A percentile compares a stretch with the other conserved stretches of the same genome.
Evolutionary conservation across 495 filamentous ascomycete species (phyloP).

Genomic region (Rostrohypoxylon terebratum): DNA sequence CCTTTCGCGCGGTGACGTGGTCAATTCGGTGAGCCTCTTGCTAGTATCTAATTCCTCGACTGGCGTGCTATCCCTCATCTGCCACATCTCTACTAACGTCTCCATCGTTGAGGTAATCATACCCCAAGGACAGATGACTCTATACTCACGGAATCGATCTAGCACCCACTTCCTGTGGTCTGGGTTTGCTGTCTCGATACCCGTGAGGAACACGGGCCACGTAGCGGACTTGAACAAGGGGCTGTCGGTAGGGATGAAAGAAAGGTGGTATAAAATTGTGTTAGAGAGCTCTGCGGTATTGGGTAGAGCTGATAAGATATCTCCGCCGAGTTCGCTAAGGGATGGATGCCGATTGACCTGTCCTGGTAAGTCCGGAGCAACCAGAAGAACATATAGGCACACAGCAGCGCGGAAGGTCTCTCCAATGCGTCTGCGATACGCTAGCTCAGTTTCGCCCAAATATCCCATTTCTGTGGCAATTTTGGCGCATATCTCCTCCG

Average conservation of each 20-base stretch:
- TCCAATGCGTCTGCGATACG: conserved; percentile 57
- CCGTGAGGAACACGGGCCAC: conserved; percentile 70
- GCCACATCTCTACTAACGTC: conserved; percentile 57
- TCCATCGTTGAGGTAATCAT: conserved; percentile 58
- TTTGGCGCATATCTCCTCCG: conserved; percentile 46
- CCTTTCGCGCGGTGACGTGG: not conserved
- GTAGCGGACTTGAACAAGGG: conserved; percentile 66
- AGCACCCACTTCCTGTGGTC: conserved; percentile 51
- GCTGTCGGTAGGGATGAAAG: conserved; percentile 58
- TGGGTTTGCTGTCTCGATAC: conserved; percentile 58
- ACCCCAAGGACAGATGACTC: conserved; percentile 58
- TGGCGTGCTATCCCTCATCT: conserved; percentile 45
- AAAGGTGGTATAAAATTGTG: conserved; percentile 59
- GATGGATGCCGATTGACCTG: conserved; percentile 16
- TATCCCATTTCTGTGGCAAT: conserved; percentile 36
- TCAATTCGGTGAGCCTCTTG: not conserved
- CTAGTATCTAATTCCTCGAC: conserved; percentile 16
- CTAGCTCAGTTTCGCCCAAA: conserved; percentile 48
- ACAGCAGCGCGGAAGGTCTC: conserved; percentile 60
- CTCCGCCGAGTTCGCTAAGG: conserved; percentile 43
- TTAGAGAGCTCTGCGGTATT: conserved; percentile 54
- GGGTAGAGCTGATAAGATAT: conserved; percentile 55
- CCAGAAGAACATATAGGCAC: conserved; percentile 53
- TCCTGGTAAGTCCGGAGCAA: conserved; percentile 38
- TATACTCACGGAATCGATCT: conserved; percentile 54